Evolutionary conservation across 2,329 filamentous ascomycete species (phyloP).

Genomic region (Aspergillus aculeatus): DNA sequence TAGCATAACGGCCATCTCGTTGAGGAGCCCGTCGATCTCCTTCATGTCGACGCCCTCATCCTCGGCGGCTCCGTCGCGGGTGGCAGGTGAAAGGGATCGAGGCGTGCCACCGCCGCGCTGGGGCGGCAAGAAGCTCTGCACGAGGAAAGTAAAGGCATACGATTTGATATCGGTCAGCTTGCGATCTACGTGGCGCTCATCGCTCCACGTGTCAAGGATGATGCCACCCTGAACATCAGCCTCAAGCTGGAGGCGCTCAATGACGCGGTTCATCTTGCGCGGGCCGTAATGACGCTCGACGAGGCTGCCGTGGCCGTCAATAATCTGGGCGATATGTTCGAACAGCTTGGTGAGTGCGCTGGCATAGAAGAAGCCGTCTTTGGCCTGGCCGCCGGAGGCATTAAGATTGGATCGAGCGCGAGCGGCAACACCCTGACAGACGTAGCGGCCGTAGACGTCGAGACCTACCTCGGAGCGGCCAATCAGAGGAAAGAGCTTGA

Average conservation of each 20-base stretch:
- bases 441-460: conserved; percentile 93
- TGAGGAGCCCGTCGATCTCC: conserved; percentile 83
- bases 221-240: conserved; percentile 96
- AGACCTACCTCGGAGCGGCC: conserved; percentile 83
- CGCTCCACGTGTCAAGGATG: conserved; percentile 90
- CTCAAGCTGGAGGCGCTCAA: conserved; percentile 88
- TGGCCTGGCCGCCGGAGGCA: conserved; percentile 61
- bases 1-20: conserved; percentile 88
- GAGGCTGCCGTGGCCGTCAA: conserved; percentile 84
- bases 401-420: conserved; percentile 79
- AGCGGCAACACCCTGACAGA: conserved; percentile 89
- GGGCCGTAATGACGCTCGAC: conserved; percentile 92
- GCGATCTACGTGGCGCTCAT: conserved; percentile 80
- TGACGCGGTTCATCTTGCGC: conserved; percentile 91
- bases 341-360: conserved; percentile 88
- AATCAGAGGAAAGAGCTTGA: conserved; percentile 95
- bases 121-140: conserved; percentile 83
- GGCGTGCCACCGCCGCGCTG: conserved; percentile 67
- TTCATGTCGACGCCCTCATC: conserved; percentile 97
- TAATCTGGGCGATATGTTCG: conserved; percentile 95
- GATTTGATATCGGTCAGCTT: conserved; percentile 94
- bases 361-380: conserved; percentile 86
- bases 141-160: conserved; percentile 94
- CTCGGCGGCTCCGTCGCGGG: conserved; percentile 61
- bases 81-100: conserved; percentile 73